phyloP scores from a whole-genome alignment of 106 monocot genomes.

The Apostasia shenzhenica region DNA sequence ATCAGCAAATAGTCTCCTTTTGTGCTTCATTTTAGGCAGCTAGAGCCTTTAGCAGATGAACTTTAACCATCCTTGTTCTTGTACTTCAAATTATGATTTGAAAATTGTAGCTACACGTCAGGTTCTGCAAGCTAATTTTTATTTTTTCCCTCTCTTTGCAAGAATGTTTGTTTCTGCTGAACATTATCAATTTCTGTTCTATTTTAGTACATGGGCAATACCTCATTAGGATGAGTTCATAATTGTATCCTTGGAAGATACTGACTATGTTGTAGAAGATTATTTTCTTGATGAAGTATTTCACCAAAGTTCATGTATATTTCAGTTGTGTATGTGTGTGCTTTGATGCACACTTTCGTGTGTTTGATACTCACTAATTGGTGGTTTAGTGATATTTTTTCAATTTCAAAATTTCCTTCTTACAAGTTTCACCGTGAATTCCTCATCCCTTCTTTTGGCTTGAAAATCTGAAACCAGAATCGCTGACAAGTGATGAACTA shows the following conservation, averaged over 20 bases:
- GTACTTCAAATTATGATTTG: neutral
- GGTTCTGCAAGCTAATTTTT: neutral
- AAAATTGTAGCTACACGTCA: neutral
- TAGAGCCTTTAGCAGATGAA: neutral
- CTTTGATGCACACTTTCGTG: too few relatives aligned
- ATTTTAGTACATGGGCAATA: too few relatives aligned
- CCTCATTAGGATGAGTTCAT: too few relatives aligned
- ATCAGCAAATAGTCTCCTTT: neutral
- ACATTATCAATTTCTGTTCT: too few relatives aligned
- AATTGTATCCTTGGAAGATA: too few relatives aligned
- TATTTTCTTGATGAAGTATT: too few relatives aligned
- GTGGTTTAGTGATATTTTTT: neutral
- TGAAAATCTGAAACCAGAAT: neutral
- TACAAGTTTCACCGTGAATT: too few relatives aligned
- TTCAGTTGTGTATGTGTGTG: too few relatives aligned
- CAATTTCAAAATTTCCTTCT: neutral
- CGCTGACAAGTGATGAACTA: constrained; percentile 19
- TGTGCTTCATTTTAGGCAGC: neutral
- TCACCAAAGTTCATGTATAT: too few relatives aligned
- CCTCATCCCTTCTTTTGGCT: neutral
- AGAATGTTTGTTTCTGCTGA: neutral
- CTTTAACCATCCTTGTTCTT: neutral
- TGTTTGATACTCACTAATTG: neutral
- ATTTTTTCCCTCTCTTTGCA: neutral
- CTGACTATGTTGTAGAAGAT: too few relatives aligned